Base-by-base conservation (phyloP, 2,329 filamentous ascomycete genomes). In the Malbranchea zuffiana region DNA sequence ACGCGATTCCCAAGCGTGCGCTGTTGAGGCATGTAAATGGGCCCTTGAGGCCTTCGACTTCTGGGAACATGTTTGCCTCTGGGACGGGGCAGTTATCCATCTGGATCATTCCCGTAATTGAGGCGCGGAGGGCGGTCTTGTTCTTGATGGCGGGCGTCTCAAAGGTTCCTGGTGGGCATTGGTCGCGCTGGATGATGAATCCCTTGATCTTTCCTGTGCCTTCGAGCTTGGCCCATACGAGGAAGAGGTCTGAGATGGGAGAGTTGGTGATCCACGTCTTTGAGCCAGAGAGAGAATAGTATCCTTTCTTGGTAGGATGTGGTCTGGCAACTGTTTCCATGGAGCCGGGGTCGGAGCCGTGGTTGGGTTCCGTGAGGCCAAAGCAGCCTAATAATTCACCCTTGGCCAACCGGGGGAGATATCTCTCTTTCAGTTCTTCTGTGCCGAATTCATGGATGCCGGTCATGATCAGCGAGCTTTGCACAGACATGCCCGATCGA, bases 221-320 rank as follows among this genome's bases (percentile, higher is more conserved):
- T 46, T 90, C 76, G 32, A 94, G 65, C 66, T 93, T 95, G 1
- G 88, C 90, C 90, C 90, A 98, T 1, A 94, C 78, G 46, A 94
- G 63, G 35, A 92, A 63, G 2, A 93, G 71, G 50, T 93, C 84
- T 1, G 85, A 75, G 50, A 94, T 92, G 3, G 86, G 86, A 5
- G 82, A 88, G 61, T 94, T 94, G 10, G 86, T 94, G 56, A 94
- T 94, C 86, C 86, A 94, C 0, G 87, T 94, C 69, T 94, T 94
- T 33, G 82, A 67, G 1, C 86, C 86, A 30, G 78, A 84, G 23
- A 94, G 63, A 28, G 78, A 73, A 50, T 80, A 82, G 58, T 85
- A 84, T 1, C 85, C 86, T 53, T 82, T 80, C 67, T 87, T 87
- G 5, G 75, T 78, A 4, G 85, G 82, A 55, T 94, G 85, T 32